Base-by-base conservation (phyloP, 2,329 filamentous ascomycete species). In the Tolypocladium nubicola region DNA sequence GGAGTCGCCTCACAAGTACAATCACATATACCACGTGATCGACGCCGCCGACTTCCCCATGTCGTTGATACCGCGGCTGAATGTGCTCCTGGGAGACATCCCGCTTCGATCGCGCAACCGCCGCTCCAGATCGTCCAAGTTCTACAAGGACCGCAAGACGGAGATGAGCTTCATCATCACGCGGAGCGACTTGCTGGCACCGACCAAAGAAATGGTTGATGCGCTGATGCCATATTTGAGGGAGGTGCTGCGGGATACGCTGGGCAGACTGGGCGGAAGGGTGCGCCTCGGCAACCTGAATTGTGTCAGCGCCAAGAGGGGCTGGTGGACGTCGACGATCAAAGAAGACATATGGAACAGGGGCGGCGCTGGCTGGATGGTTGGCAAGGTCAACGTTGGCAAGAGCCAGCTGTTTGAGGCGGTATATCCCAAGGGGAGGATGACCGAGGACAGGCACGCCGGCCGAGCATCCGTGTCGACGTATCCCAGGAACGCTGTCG, bases 371-470 rank as follows among this genome's bases (percentile, higher is more conserved):
- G 87, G 89, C 19, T 99, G 94, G 93, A 86, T 99, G 78, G 88
- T 99, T 3, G 94, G 94, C n/a, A 97, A 96, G 71, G 90, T 91
- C 61, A 99, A 99, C 67, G 95, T 97, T 2, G 95, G 94, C 30
- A 99, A 99, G 73, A 97, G 93, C 65, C 87, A 88, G 67, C 80
- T 99, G 2, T 96, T 97, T 60, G 86, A 94, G 64, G 82, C 85
- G 5, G 84, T 97, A 9, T 96, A 92, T 66, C 93, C 95, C 4
- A 93, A 88, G 77, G 85, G 84, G 33, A 79, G 78, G 40, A 79
- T 78, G 73, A 76, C 73, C 58, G 62, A 66, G 13, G 53, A 49
- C 6, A 64, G 60, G 37, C 55, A 59, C 37, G 56, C 53, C 2
- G 56, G 55, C 9, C 53, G 55, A 13, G 50, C 59, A 19, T 61